Evolutionary conservation across 2,329 filamentous ascomycete genomes (phyloP).

Genomic region (Rhinocladiella mackenziei): DNA sequence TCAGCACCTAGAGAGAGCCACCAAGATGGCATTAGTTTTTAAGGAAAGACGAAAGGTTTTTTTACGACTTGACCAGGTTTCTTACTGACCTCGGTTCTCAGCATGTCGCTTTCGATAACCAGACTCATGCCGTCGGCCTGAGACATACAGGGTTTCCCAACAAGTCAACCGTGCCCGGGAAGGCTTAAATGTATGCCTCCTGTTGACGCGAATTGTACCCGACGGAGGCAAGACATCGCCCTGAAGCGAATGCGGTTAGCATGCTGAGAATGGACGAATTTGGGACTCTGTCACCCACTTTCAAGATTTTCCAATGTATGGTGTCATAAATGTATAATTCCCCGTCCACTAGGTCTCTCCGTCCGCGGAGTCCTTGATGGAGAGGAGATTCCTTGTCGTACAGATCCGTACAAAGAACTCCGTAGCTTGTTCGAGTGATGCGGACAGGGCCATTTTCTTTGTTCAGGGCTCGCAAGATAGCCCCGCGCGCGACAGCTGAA

Average conservation of each 20-base stretch:
- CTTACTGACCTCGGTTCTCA: slow-evolving; percentile 20
- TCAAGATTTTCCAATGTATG: slow-evolving; percentile 29
- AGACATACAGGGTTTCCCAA: slow-evolving; percentile 23
- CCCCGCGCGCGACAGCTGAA: slow-evolving; percentile 33
- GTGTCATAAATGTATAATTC: slow-evolving; percentile 27
- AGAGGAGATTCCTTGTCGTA: slow-evolving; percentile 18
- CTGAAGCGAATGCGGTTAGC: too few species aligned
- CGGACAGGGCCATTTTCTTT: slow-evolving; percentile 31
- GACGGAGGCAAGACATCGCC: too few species aligned
- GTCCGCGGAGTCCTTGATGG: slow-evolving; percentile 15
- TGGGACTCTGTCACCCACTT: slow-evolving; percentile 23
- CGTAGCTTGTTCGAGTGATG: slow-evolving; percentile 33
- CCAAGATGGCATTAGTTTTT: background rate
- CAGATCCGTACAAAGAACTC: slow-evolving; percentile 27
- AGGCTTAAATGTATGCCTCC: too few species aligned
- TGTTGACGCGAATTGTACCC: too few species aligned
- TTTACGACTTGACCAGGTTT: too few species aligned
- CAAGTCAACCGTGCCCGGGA: too few species aligned
- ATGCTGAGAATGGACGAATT: too few species aligned
- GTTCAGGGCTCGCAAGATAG: slow-evolving; percentile 33
- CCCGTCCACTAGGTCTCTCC: slow-evolving; percentile 22
- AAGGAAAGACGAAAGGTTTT: background rate
- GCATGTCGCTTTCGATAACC: slow-evolving; percentile 25
- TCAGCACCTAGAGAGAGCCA: slow-evolving; percentile 21
- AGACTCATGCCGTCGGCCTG: slow-evolving; percentile 21